Conservation (phyloP, 2,329 filamentous ascomycete species). For the Trichothecium roseum region DNA sequence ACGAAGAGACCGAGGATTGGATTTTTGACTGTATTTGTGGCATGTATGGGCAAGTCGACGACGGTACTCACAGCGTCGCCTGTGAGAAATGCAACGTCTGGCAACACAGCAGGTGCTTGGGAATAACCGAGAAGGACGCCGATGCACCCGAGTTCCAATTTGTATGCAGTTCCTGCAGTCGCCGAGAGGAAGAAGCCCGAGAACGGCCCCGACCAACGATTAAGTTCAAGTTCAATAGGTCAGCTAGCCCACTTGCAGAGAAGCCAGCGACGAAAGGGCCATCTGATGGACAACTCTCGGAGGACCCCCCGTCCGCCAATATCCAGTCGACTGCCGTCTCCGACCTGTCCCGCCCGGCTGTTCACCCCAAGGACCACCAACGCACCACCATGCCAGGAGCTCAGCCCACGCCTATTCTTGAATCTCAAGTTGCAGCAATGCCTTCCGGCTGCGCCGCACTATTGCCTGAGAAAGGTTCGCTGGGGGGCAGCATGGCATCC, state of each 20-base stretch:
- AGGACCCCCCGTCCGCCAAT: background rate
- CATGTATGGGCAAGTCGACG: conserved; percentile 83
- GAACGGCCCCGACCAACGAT: conserved; percentile 40
- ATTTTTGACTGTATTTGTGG: conserved; percentile 92
- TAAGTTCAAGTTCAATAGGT: conserved; percentile 37
- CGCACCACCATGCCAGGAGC: too few relatives aligned
- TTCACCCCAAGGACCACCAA: too few relatives aligned
- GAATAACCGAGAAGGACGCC: conserved; percentile 66
- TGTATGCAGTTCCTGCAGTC: conserved; percentile 68
- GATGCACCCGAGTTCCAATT: conserved; percentile 83
- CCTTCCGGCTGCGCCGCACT: conserved; percentile 1
- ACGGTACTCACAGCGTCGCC: conserved; percentile 85
- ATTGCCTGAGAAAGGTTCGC: conserved; percentile 1
- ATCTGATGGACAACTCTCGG: conserved; percentile 1
- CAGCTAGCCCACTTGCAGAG: conserved; percentile 5
- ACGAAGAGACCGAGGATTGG: conserved; percentile 74
- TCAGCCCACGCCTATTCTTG: too few relatives aligned
- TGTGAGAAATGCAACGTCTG: conserved; percentile 92
- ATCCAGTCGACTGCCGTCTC: too few relatives aligned
- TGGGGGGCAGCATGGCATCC: too few relatives aligned
- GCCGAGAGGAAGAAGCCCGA: conserved; percentile 54
- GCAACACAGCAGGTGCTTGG: conserved; percentile 92
- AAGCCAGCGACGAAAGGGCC: too few relatives aligned
- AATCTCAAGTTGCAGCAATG: background rate
- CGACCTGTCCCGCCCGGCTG: too few relatives aligned